Percentiles rank a stretch among this genome's conserved stretches.
phyloP scores from a whole-genome alignment of 257 asterid species.

The Capsicum baccatum region DNA sequence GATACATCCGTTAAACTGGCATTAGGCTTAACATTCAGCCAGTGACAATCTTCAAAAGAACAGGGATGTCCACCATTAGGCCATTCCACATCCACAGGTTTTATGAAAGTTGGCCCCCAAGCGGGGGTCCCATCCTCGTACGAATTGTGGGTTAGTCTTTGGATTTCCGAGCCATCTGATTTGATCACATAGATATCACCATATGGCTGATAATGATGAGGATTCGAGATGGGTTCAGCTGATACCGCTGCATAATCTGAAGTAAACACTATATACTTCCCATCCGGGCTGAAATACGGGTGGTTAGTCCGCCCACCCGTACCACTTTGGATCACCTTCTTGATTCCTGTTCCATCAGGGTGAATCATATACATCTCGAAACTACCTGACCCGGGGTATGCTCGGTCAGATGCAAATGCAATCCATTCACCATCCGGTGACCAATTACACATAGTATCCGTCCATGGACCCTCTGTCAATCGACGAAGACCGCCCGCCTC shows the following conservation, averaged over 20 bases:
- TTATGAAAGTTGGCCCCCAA: slow-evolving; percentile 66
- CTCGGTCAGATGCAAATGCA: slow-evolving; percentile 80
- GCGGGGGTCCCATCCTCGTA: slow-evolving; percentile 86
- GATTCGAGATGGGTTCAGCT: slow-evolving; percentile 85
- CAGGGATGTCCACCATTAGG: slow-evolving; percentile 59
- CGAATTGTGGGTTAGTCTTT: slow-evolving; percentile 74
- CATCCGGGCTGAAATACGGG: slow-evolving; percentile 90
- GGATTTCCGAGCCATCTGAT: slow-evolving; percentile 66
- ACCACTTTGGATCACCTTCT: slow-evolving; percentile 77
- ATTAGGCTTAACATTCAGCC: slow-evolving; percentile 53
- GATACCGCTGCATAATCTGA: slow-evolving; percentile 89
- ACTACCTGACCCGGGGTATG: slow-evolving; percentile 78
- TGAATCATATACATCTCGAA: slow-evolving; percentile 72
- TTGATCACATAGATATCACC: slow-evolving; percentile 78
- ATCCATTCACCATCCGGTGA: slow-evolving; percentile 93
- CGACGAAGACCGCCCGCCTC: slow-evolving; percentile 59
- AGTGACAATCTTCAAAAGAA: slow-evolving; percentile 72
- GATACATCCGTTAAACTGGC: slow-evolving; percentile 16
- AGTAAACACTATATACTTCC: slow-evolving; percentile 69
- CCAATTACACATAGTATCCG: slow-evolving; percentile 94
- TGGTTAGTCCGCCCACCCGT: slow-evolving; percentile 83
- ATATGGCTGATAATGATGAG: slow-evolving; percentile 86
- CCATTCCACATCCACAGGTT: slow-evolving; percentile 56
- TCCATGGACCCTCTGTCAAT: slow-evolving; percentile 79
- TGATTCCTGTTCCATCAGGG: slow-evolving; percentile 84